Base-by-base conservation (phyloP, 768 basidiomycete genomes). In the Sistotremastrum suecicum region DNA sequence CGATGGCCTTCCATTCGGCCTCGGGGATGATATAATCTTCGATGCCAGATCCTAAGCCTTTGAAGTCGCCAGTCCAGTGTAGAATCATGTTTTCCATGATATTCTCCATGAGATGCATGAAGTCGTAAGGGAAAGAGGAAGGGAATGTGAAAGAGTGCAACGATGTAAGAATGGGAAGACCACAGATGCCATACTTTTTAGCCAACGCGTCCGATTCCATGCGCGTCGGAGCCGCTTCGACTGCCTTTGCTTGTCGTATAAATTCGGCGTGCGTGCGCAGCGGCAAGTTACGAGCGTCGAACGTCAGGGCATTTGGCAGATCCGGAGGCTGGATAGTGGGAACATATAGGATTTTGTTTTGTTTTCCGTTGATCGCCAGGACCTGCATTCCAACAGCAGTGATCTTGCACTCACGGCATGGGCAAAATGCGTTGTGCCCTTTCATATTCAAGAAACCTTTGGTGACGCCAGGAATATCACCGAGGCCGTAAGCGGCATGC, bases 1-100 rank as follows among this genome's bases (percentile, higher is more conserved):
- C 64, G 38, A 74, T 63, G 0, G 59, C 62, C n/a, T 68, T 56
- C 71, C 71, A 72, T 1, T 70, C 58, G 0, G 50, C n/a, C n/a
- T n/a, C 45, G 5, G 39, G 11, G 0, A 32, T 12, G 10, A 69
- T 48, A 34, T 66, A 68, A 5, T 54, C 53, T 2, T 56, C 62
- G 3, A 10, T 35, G 0, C 59, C 58, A 4, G 53, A 35, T 37
- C 66, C 58, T 1, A 70, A 51, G 5, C 51, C 64, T 50, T 72
- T 73, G 58, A 58, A 71, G 9, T 53, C 48, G 0, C 68, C 66
- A 1, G 58, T 65, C 67, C 68, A 68, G 0, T 68, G 51, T 0
- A 47, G 12, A 34, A 72, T 52, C 1, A 76, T 58, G 41, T 65
- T 68, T 12, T 51, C 54, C 30, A 70, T 50, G 1, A 70, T 40